Percentiles rank a stretch among this genome's conserved stretches.
Evolutionary conservation across 2,329 filamentous ascomycete genomes (phyloP).

Genomic region (Xylaria sp.): DNA sequence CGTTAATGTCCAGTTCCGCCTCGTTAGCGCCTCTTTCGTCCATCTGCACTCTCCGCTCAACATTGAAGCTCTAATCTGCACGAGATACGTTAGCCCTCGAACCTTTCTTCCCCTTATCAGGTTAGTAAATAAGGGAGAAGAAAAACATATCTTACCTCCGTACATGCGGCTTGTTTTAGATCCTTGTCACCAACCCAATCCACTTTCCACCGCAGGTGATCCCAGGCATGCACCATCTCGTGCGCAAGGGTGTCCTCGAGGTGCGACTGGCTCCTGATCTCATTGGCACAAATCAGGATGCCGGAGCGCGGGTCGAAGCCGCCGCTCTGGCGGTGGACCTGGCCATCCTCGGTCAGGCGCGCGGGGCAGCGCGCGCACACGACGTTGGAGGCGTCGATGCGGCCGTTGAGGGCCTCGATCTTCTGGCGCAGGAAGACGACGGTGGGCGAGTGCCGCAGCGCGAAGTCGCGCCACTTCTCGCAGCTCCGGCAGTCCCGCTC

Average conservation of each 20-base stretch:
- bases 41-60: constrained; percentile 95
- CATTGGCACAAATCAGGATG: constrained; percentile 92
- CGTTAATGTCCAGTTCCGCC: constrained; percentile 88
- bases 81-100: constrained; percentile 1
- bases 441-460: constrained; percentile 84
- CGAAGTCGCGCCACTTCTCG: constrained; percentile 84
- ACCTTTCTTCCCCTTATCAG: not conserved
- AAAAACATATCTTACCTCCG: constrained; percentile 72
- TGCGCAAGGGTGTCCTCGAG: constrained; percentile 94
- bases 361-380: constrained; percentile 82
- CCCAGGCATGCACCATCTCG: constrained; percentile 98
- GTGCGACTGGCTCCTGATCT: constrained; percentile 81
- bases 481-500: constrained; percentile 81
- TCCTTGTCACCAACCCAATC: constrained; percentile 78
- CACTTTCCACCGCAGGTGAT: constrained; percentile 90
- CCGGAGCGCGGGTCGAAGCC: constrained; percentile 89
- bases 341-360: constrained; percentile 65
- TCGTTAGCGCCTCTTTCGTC: constrained; percentile 83
- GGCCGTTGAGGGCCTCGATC: constrained; percentile 81
- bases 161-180: constrained; percentile 90
- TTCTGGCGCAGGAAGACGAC: constrained; percentile 89
- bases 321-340: constrained; percentile 74
- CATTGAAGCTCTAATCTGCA: constrained; percentile 88
- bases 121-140: no score
- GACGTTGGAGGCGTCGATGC: constrained; percentile 79